Conservation (phyloP, 2,329 filamentous ascomycete species). For the Metarhizium humberi region DNA sequence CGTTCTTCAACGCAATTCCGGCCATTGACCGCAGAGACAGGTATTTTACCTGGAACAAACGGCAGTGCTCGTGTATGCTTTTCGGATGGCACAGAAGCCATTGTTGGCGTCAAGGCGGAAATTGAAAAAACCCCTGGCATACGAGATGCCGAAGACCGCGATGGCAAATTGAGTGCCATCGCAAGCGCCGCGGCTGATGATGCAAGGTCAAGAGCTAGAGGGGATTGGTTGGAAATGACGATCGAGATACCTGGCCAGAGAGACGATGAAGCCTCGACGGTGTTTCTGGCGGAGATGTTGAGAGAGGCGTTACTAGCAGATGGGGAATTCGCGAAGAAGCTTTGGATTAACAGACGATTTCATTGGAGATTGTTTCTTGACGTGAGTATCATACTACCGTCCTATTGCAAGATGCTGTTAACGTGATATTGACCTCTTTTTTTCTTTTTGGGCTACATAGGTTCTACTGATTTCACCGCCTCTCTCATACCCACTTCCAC, state of each 20-base stretch:
- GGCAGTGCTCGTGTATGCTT: slow-evolving; percentile 92
- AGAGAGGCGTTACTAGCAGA: slow-evolving; percentile 74
- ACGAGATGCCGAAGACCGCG: slow-evolving; percentile 15
- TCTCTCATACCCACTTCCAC: slow-evolving; percentile 82
- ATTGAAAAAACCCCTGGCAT: slow-evolving; percentile 59
- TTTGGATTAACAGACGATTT: slow-evolving; percentile 85
- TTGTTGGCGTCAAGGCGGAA: slow-evolving; percentile 93
- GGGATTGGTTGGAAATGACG: slow-evolving; percentile 78
- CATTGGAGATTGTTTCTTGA: slow-evolving; percentile 97
- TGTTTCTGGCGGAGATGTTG: slow-evolving; percentile 83
- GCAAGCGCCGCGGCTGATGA: slow-evolving; percentile 31
- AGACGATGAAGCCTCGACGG: slow-evolving; percentile 82
- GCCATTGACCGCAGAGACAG: slow-evolving; percentile 80
- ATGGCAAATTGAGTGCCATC: slow-evolving; percentile 8
- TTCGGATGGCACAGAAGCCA: slow-evolving; percentile 88
- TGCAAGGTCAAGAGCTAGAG: slow-evolving; percentile 32
- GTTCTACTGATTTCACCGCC: slow-evolving; percentile 89
- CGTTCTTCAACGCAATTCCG: slow-evolving; percentile 80
- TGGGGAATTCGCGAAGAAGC: slow-evolving; percentile 56
- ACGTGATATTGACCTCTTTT: neutral
- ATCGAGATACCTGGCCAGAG: slow-evolving; percentile 87
- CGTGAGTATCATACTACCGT: slow-evolving; percentile 39
- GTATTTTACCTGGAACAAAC: slow-evolving; percentile 80
- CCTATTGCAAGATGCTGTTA: neutral
- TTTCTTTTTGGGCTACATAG: slow-evolving; percentile 34